Evolutionary conservation across 2,329 filamentous ascomycete genomes (phyloP), one percentile per base, ranked within the genome.

Genomic region (Colletotrichum trifolii): DNA sequence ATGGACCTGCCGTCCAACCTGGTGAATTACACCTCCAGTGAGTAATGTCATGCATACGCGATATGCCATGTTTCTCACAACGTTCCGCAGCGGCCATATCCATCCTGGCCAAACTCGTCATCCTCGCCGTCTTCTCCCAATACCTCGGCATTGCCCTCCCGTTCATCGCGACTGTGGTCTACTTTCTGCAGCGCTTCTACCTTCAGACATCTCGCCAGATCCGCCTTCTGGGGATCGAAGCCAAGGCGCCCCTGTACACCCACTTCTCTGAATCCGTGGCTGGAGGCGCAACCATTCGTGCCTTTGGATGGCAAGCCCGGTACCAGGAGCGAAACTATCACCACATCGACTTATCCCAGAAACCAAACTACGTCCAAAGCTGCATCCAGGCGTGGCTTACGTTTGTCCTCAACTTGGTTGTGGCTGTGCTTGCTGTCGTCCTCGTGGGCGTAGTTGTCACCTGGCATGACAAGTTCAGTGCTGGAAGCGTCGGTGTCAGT

Each of bases 341-440:
- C 60, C 67, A 54, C 69, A 52, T 61, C 2, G 36, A 87, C 53
- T 72, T 74, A 3, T 83, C 84, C 0, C 85, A 87, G 63, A 78
- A 81, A 52, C 85, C 85, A 1, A 81, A 81, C 36, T 87, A 87
- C 67, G 76, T 86, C 3, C 77, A 87, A 38, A 82, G 79, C 54
- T 78, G 80, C 13, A 80, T 86, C 7, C 85, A 87, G 60, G 74
- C 81, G 43, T 87, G 85, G 85, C 75, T 87, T 2, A 80, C 77
- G 0, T 72, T 83, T 0, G 78, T 73, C 2, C 74, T 87, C 34
- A 81, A 81, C 0, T 73, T 84, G 10, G 59, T 63, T 1, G 47
- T 63, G 6, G 60, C 25, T 2, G 25, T 25, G 25, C 25, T 25
- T 60, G 8, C 33, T 45, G 15, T 54, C 35, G 54, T 40, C 54